Evolutionary conservation across 306 rosid genomes (phyloP).

Genomic region (Lathyrus sativus): DNA sequence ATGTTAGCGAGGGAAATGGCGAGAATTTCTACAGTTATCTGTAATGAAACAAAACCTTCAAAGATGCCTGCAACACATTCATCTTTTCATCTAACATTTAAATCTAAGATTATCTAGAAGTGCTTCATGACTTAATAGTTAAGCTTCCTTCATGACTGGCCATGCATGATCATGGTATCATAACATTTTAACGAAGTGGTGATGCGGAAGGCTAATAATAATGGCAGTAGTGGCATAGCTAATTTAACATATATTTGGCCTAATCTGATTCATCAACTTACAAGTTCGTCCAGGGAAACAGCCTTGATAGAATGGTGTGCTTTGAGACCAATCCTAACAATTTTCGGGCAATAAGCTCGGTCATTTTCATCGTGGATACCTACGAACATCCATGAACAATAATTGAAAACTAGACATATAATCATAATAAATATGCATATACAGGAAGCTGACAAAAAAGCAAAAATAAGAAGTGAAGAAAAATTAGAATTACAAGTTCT

Average conservation of each 20-base stretch:
- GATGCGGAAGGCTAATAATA: slow-evolving; percentile 25
- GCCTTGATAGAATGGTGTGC: slow-evolving; percentile 88
- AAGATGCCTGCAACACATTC: no score
- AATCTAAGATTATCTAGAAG: slow-evolving; percentile 2
- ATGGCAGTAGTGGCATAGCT: slow-evolving; percentile 16
- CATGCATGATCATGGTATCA: slow-evolving; percentile 31
- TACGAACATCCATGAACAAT: slow-evolving; percentile 42
- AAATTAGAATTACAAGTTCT: neutral
- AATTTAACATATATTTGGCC: slow-evolving; percentile 24
- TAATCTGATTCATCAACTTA: slow-evolving; percentile 48
- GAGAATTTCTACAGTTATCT: no score
- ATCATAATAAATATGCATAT: neutral
- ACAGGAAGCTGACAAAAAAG: slow-evolving; percentile 1
- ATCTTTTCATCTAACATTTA: neutral
- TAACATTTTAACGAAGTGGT: slow-evolving; percentile 29
- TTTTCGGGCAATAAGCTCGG: slow-evolving; percentile 72
- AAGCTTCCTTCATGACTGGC: slow-evolving; percentile 18
- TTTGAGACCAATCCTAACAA: slow-evolving; percentile 88
- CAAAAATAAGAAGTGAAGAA: neutral
- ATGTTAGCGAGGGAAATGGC: no score
- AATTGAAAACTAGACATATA: slow-evolving; percentile 24
- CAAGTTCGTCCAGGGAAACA: slow-evolving; percentile 81
- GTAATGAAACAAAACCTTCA: no score
- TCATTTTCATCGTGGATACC: slow-evolving; percentile 92
- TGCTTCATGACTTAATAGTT: slow-evolving; percentile 15